Conservation (phyloP, 2,329 filamentous ascomycete species). For the Colletotrichum euphorbiae region DNA sequence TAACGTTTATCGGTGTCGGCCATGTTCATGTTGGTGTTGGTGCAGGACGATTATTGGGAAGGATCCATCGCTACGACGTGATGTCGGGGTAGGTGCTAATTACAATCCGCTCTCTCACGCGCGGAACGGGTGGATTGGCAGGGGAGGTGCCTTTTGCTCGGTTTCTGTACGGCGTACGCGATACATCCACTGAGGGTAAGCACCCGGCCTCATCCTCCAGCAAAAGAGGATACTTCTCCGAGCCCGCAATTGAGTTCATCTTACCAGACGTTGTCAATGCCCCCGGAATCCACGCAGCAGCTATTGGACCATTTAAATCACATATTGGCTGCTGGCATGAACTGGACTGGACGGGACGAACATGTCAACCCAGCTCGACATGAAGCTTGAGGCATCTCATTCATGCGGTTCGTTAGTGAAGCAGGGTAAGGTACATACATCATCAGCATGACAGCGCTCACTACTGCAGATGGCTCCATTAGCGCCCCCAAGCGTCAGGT, state of each 20-base stretch:
- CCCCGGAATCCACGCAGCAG: background rate
- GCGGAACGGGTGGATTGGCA: conserved; percentile 17
- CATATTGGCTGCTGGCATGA: conserved; percentile 17
- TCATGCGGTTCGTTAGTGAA: conserved; percentile 2
- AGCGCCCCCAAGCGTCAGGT: conserved; percentile 11
- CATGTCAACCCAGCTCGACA: background rate
- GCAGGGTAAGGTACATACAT: background rate
- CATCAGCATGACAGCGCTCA: background rate
- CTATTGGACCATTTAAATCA: conserved; percentile 16
- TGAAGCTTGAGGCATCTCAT: background rate
- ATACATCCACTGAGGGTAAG: no score
- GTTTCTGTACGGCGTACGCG: no score
- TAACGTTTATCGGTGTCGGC: background rate
- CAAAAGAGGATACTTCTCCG: background rate
- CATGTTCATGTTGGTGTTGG: conserved; percentile 24
- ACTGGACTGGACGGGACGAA: conserved; percentile 23
- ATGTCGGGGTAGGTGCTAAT: conserved; percentile 30
- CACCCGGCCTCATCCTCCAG: background rate
- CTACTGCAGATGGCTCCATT: background rate
- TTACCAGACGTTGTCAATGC: background rate
- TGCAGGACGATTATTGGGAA: conserved; percentile 12
- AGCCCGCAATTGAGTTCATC: conserved; percentile 16
- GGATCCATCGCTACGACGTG: conserved; percentile 32
- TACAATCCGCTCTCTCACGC: background rate
- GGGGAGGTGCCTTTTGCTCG: conserved; percentile 7